A percentile compares a stretch with the other conserved stretches of the same genome.
phyloP scores from a whole-genome alignment of 2,329 filamentous ascomycete species.

The Paecilomyces fulvus region DNA sequence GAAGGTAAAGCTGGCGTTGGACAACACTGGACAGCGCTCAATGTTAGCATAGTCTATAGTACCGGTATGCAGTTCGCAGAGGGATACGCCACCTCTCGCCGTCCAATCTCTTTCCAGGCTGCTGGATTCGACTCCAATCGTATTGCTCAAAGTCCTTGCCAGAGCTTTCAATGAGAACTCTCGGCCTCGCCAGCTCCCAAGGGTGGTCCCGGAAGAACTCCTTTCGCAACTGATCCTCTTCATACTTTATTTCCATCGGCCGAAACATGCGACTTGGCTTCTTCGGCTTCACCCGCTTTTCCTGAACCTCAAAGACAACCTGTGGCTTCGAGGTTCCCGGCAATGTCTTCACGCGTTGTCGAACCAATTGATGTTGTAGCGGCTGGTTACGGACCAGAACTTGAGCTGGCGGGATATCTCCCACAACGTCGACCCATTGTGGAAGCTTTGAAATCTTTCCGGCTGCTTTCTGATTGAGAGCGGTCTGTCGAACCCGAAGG shows the following conservation, averaged over 20 bases:
- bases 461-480: constrained; percentile 28
- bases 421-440: constrained; percentile 49
- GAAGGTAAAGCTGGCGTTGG: constrained; percentile 81
- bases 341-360: constrained; percentile 28
- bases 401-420: constrained; percentile 52
- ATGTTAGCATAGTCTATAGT: constrained; percentile 5
- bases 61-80: background rate
- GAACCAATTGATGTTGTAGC: constrained; percentile 35
- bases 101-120: constrained; percentile 66
- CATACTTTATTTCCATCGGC: constrained; percentile 67
- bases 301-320: constrained; percentile 27
- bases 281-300: constrained; percentile 40
- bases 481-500: constrained; percentile 37
- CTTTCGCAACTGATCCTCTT: constrained; percentile 71
- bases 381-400: constrained; percentile 51
- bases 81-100: constrained; percentile 64
- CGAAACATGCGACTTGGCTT: constrained; percentile 71
- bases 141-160: constrained; percentile 69
- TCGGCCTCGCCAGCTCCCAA: constrained; percentile 88
- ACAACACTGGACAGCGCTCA: constrained; percentile 58
- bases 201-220: constrained; percentile 91
- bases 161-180: constrained; percentile 74
- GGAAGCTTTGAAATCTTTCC: constrained; percentile 29
- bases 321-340: constrained; percentile 21
- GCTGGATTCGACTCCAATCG: constrained; percentile 72